Percentiles rank a stretch among this genome's conserved stretches.
Evolutionary conservation across 306 rosid species (phyloP).

Genomic region (Ormosia emarginata): DNA sequence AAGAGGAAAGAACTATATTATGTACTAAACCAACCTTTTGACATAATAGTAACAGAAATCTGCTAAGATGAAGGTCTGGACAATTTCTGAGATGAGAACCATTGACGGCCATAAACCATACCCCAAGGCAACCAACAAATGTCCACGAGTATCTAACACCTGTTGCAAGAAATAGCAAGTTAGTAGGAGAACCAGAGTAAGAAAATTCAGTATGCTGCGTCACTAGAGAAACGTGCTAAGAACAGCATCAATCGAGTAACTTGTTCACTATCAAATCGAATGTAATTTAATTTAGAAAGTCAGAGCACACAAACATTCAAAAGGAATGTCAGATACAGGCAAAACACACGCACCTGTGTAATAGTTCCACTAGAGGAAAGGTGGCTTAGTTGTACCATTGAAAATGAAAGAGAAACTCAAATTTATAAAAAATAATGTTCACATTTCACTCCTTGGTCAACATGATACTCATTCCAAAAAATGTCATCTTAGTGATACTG

Average conservation of each 20-base stretch:
- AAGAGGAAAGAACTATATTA: background rate
- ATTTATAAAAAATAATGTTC: background rate
- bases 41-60: constrained; percentile 96
- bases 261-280: background rate
- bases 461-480: background rate
- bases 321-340: background rate
- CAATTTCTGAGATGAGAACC: constrained; percentile 98
- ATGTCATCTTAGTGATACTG: background rate
- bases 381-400: background rate
- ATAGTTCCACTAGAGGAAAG: background rate
- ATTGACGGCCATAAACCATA: constrained; percentile 97
- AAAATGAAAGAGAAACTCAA: background rate
- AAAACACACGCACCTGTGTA: background rate
- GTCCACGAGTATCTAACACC: constrained; percentile 95
- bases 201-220: background rate
- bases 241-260: background rate
- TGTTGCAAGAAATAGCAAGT: constrained; percentile 34
- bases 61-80: constrained; percentile 95
- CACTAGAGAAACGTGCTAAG: background rate
- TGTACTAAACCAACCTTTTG: constrained; percentile 63
- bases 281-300: background rate
- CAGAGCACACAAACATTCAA: background rate
- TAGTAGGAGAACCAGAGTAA: background rate
- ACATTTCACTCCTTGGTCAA: background rate
- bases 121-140: constrained; percentile 92